Conservation (phyloP, 345 rosid genomes). For the Citrus cavaleriei region DNA sequence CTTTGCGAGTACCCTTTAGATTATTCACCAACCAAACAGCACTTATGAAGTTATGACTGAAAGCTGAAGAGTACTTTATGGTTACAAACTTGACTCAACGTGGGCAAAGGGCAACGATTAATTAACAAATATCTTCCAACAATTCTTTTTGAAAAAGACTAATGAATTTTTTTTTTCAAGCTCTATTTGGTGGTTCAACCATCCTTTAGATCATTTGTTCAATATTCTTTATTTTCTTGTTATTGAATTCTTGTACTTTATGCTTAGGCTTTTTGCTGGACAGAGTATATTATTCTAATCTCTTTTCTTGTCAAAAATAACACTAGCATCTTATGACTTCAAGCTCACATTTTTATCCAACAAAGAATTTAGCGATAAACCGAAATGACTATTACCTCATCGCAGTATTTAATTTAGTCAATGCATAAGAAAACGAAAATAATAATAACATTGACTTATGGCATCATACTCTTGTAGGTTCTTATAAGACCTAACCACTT, state of each 20-base stretch:
- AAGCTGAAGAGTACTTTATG: too few relatives aligned
- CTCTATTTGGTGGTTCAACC: background rate
- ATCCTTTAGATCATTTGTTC: background rate
- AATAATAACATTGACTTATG: background rate
- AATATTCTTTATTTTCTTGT: background rate
- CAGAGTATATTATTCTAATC: background rate
- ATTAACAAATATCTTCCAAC: too few relatives aligned
- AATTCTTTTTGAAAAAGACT: too few relatives aligned
- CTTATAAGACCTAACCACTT: background rate
- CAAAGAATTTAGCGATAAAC: too few relatives aligned
- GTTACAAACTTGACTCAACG: too few relatives aligned
- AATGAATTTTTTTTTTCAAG: too few relatives aligned
- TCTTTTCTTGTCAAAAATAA: background rate
- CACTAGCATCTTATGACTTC: too few relatives aligned
- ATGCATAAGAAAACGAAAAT: background rate
- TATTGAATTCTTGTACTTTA: too few relatives aligned
- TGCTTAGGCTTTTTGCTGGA: background rate
- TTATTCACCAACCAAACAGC: too few relatives aligned
- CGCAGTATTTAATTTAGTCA: background rate
- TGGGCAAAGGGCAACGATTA: too few relatives aligned
- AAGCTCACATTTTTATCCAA: background rate
- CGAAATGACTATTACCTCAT: background rate
- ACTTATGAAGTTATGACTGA: too few relatives aligned
- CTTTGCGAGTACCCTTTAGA: too few relatives aligned
- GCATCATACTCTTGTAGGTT: background rate